These are phyloP conservation scores for Pisolithus albus DNA, from an alignment of 768 basidiomycete species.

Conservation along the genomic window DNA sequence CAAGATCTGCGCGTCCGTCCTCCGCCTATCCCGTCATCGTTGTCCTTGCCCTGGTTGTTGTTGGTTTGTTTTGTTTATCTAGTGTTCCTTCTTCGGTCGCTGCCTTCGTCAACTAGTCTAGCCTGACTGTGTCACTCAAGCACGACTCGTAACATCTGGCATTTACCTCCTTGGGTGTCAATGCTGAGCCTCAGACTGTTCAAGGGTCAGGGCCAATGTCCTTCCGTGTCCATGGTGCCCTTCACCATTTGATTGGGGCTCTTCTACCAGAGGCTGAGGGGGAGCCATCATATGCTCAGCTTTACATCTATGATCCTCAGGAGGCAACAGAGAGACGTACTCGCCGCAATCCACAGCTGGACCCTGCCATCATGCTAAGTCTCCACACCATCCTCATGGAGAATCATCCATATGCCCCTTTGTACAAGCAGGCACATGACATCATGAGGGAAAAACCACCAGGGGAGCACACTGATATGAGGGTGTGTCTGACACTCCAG, in stretches of 20 bases:
- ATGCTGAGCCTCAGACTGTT: slow-evolving; percentile 19
- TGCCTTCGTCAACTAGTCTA: too few species aligned
- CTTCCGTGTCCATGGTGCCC: slow-evolving; percentile 25
- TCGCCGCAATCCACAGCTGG: slow-evolving; percentile 20
- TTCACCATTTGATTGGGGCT: slow-evolving; percentile 29
- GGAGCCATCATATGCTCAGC: slow-evolving; percentile 29
- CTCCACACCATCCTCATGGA: slow-evolving; percentile 18
- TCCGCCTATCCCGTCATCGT: too few species aligned
- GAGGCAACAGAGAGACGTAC: slow-evolving; percentile 17
- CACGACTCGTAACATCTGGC: too few species aligned
- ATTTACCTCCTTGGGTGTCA: slow-evolving; percentile 34
- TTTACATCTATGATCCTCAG: slow-evolving; percentile 25
- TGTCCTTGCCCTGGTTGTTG: too few species aligned
- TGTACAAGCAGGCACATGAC: slow-evolving; percentile 25
- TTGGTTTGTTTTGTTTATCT: too few species aligned
- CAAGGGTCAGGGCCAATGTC: slow-evolving; percentile 14
- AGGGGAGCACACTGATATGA: slow-evolving; percentile 3
- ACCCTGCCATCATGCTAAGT: slow-evolving; percentile 14
- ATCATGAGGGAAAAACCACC: slow-evolving; percentile 13
- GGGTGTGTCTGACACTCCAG: slow-evolving; percentile 3
- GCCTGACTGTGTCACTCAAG: too few species aligned
- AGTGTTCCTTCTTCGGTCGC: too few species aligned
- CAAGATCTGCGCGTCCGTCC: too few species aligned
- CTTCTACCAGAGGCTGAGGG: slow-evolving; percentile 17
- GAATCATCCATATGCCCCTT: slow-evolving; percentile 20